These are phyloP conservation scores for Haberlea rhodopensis DNA, from an alignment of 257 asterid species.

Conservation along the genomic window DNA sequence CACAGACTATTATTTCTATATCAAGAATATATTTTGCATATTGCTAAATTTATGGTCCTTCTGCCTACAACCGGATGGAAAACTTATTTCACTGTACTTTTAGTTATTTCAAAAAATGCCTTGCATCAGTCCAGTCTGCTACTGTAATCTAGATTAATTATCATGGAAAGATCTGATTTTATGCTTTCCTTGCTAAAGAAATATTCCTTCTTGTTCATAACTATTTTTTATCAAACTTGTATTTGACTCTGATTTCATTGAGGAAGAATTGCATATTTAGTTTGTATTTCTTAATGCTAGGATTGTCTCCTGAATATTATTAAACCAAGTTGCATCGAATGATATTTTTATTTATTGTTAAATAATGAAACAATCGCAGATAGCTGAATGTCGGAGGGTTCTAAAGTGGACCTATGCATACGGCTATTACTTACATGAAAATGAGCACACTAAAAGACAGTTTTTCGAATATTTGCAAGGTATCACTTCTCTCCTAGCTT, in stretches of 20 bases:
- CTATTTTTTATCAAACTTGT: conserved; percentile 13
- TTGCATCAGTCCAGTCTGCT: not conserved
- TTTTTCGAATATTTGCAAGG: conserved; percentile 98
- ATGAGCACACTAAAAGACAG: conserved; percentile 63
- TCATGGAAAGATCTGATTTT: not conserved
- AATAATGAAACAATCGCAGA: conserved; percentile 46
- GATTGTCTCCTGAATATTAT: not conserved
- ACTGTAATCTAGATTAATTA: not conserved
- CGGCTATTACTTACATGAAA: conserved; percentile 82
- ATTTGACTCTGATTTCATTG: conserved; percentile 13
- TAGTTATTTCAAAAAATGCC: not conserved
- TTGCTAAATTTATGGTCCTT: not conserved
- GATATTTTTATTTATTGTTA: conserved; percentile 16
- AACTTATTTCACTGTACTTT: not conserved
- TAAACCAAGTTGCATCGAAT: not conserved
- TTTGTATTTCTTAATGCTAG: not conserved
- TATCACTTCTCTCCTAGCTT: conserved; percentile 28
- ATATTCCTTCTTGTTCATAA: no score
- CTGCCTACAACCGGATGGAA: conserved; percentile 1
- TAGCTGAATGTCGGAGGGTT: conserved; percentile 95
- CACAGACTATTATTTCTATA: not conserved
- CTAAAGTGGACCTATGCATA: conserved; percentile 98
- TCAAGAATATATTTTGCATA: not conserved
- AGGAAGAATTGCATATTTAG: not conserved
- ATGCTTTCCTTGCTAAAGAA: not conserved